Conservation (phyloP, 768 basidiomycete genomes). For the Suillus lakei region DNA sequence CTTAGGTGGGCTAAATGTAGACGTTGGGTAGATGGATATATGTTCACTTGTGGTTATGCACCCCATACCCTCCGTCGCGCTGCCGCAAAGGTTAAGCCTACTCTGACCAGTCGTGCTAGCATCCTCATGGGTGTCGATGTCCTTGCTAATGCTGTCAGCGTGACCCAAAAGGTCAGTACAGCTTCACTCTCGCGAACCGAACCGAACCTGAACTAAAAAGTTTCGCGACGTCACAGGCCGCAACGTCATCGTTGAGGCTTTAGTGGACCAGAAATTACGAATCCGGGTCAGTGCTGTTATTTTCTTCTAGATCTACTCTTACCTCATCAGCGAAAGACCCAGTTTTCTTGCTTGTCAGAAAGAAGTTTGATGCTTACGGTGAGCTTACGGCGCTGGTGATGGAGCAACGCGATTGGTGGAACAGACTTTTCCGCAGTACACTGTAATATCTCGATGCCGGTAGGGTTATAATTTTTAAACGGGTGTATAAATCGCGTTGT, state of each 20-base stretch:
- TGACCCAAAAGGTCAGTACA: conserved; percentile 84
- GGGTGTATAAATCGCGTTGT: too few relatives aligned
- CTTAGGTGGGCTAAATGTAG: too few relatives aligned
- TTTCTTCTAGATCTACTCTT: conserved; percentile 6
- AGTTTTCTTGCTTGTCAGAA: too few relatives aligned
- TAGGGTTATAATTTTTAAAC: too few relatives aligned
- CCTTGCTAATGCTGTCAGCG: conserved; percentile 94
- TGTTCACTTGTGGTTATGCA: conserved; percentile 70
- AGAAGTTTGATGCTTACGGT: too few relatives aligned
- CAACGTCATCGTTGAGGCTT: conserved; percentile 97
- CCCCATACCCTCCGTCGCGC: conserved; percentile 72
- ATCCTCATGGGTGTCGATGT: conserved; percentile 97
- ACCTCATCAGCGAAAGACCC: too few relatives aligned
- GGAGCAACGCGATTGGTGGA: too few relatives aligned
- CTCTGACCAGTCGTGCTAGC: conserved; percentile 75
- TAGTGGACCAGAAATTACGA: conserved; percentile 94
- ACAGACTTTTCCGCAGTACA: too few relatives aligned
- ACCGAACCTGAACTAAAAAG: conserved; percentile 12
- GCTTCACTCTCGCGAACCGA: conserved; percentile 9
- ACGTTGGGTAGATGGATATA: too few relatives aligned
- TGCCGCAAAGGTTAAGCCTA: conserved; percentile 56
- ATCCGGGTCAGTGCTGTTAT: conserved; percentile 72
- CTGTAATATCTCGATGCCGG: too few relatives aligned
- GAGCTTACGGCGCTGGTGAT: too few relatives aligned
- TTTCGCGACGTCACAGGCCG: conserved; percentile 55